Evolutionary conservation across 2,329 filamentous ascomycete genomes (phyloP), one percentile per base, ranked within the genome.

Genomic region (Helminthosporium solani): DNA sequence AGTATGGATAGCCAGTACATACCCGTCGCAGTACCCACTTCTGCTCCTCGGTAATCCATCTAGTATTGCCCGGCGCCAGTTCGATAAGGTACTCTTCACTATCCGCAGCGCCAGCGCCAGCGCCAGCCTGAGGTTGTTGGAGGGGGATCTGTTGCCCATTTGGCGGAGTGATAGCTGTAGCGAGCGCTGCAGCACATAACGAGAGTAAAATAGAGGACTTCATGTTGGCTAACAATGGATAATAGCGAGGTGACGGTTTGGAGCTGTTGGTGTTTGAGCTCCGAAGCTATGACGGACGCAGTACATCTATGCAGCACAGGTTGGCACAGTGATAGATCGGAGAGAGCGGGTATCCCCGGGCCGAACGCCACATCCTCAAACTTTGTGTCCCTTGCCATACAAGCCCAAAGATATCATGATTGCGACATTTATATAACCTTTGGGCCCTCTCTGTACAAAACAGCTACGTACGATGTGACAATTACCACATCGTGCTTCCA

Each of bases 1-100:
- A 35, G 8, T 15, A 6, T 4, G 20, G 15, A 21, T 2, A 37
- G 3, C 9, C 33, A 7, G 27, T 6, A 73, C 82, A 47, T 79
- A 95, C 90, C 58, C 90, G 80, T 64, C 87, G 85, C 54, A 97
- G 75, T 70, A 86, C 84, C 90, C 92, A 96, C 73, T 97, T 99
- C 75, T 96, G 85, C 28, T 96, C 88, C 63, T 97, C 92, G 0
- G 89, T 95, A 25, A 96, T 86, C 87, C 88, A 94, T 77, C 80
- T 77, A 19, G 85, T 91, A 67, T 92, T 80, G 45, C 88, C 90
- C 3, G 90, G 90, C n/a, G 82, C 80, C 20, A 94, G 78, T 75
- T 97, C 91, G 53, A 99, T 84, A 37, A 95, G 78, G 69, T 68
- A 70, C 54, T 66, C 54, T 40, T 68, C 66, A 7, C 55, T 52